These are phyloP conservation scores for Colletotrichum lindemuthianum DNA, from an alignment of 2,329 filamentous ascomycete genomes.

Conservation along the genomic window DNA sequence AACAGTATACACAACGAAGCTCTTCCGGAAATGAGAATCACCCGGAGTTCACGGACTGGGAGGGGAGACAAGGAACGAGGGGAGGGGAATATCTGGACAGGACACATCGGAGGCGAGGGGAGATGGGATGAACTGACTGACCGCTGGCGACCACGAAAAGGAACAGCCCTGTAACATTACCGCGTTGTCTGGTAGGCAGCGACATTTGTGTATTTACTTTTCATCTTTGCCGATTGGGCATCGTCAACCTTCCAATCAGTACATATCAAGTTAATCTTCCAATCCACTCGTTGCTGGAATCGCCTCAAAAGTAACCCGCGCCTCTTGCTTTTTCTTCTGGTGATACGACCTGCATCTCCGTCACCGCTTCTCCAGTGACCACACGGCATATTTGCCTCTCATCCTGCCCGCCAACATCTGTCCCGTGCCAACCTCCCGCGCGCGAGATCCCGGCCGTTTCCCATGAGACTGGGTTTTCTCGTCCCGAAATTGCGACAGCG, in stretches of 20 bases:
- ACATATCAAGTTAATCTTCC: constrained; percentile 19
- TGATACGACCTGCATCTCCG: background rate
- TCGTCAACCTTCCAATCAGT: constrained; percentile 9
- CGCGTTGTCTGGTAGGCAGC: constrained; percentile 21
- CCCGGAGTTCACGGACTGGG: constrained; percentile 14
- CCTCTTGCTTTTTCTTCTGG: background rate
- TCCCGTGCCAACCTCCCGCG: no score
- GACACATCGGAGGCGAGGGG: background rate
- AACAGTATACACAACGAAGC: background rate
- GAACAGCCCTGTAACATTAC: constrained; percentile 26
- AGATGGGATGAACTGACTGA: background rate
- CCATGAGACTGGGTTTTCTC: no score
- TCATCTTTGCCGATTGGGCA: constrained; percentile 9
- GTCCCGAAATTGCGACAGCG: no score
- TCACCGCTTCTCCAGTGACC: background rate
- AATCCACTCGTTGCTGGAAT: constrained; percentile 3
- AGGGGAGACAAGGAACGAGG: background rate
- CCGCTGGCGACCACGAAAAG: background rate
- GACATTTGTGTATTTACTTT: constrained; percentile 16
- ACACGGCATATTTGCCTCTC: background rate
- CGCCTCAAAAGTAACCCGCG: background rate
- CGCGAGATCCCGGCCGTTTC: no score
- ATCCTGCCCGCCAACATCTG: background rate
- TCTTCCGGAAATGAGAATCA: constrained; percentile 5
- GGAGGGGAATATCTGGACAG: background rate